A percentile compares a stretch with the other conserved stretches of the same genome.
Evolutionary conservation across 164 flowering plant species (phyloP).

Genomic region (Houttuynia cordata): DNA sequence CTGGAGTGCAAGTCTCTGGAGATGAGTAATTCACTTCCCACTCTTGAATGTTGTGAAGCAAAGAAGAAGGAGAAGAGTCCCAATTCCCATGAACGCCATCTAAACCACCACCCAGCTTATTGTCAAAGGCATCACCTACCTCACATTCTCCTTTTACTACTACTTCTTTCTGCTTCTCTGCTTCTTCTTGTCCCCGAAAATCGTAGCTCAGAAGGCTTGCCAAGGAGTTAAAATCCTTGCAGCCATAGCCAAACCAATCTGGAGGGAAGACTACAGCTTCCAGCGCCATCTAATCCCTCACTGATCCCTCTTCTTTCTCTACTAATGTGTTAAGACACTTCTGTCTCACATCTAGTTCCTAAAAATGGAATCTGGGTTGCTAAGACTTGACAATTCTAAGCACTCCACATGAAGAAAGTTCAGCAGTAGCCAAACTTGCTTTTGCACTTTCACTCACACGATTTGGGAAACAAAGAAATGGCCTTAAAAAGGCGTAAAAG

Average conservation of each 20-base stretch:
- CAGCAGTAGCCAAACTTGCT: slow-evolving; percentile 7
- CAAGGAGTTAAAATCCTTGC: slow-evolving; percentile 25
- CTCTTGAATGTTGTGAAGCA: slow-evolving; percentile 23
- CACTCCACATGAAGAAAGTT: slow-evolving; percentile 9
- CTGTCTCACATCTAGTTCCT: background rate
- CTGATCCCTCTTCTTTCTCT: slow-evolving; percentile 5
- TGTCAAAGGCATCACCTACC: slow-evolving; percentile 7
- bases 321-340: background rate
- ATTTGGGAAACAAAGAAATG: slow-evolving; percentile 3
- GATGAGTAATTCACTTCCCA: slow-evolving; percentile 28
- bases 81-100: slow-evolving; percentile 15
- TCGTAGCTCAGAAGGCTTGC: slow-evolving; percentile 17
- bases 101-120: slow-evolving; percentile 8
- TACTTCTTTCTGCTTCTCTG: slow-evolving; percentile 1
- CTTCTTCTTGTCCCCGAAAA: slow-evolving; percentile 13
- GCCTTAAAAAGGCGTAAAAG: slow-evolving; percentile 14
- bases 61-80: slow-evolving; percentile 15
- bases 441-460: slow-evolving; percentile 1
- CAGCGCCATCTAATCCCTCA: slow-evolving; percentile 43
- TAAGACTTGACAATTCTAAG: background rate
- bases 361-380: background rate
- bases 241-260: slow-evolving; percentile 27
- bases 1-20: slow-evolving; percentile 3
- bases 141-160: background rate
- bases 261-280: slow-evolving; percentile 55